These are phyloP conservation scores for Apiospora hydei DNA, from an alignment of 2,329 filamentous ascomycete genomes.

Conservation along the genomic window DNA sequence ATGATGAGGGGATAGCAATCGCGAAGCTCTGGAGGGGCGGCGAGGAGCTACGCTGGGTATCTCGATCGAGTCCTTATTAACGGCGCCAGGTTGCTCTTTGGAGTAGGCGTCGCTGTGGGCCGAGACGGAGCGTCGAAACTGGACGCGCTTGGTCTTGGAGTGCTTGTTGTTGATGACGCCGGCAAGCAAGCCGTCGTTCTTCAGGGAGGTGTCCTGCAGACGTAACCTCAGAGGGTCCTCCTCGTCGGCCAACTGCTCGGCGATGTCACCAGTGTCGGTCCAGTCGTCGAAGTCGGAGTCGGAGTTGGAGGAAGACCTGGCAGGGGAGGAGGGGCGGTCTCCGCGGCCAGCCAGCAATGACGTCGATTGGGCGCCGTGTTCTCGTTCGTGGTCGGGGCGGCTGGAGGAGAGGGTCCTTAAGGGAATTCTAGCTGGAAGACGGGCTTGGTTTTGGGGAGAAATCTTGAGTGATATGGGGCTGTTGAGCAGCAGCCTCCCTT, in stretches of 20 bases:
- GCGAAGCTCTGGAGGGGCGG: conserved; percentile 71
- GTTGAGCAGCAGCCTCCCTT: conserved; percentile 75
- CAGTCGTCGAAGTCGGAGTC: conserved; percentile 77
- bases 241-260: conserved; percentile 85
- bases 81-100: conserved; percentile 49
- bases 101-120: conserved; percentile 46
- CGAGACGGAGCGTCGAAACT: conserved; percentile 64
- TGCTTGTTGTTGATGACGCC: conserved; percentile 52
- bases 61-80: conserved; percentile 80
- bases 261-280: conserved; percentile 95
- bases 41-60: conserved; percentile 74
- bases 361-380: conserved; percentile 51
- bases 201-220: conserved; percentile 67
- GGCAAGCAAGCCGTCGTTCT: conserved; percentile 68
- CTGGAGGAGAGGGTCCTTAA: conserved; percentile 73
- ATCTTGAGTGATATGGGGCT: conserved; percentile 86
- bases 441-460: conserved; percentile 74
- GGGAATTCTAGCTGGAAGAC: conserved; percentile 85
- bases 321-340: conserved; percentile 52
- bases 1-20: conserved; percentile 82
- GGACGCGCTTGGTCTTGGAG: conserved; percentile 68
- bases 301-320: conserved; percentile 54
- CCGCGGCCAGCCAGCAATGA: conserved; percentile 54
- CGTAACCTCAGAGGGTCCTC: conserved; percentile 81
- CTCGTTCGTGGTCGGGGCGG: conserved; percentile 37